These are phyloP conservation scores for Polychaeton citri DNA, from an alignment of 2,329 filamentous ascomycete genomes.

Conservation along the genomic window DNA sequence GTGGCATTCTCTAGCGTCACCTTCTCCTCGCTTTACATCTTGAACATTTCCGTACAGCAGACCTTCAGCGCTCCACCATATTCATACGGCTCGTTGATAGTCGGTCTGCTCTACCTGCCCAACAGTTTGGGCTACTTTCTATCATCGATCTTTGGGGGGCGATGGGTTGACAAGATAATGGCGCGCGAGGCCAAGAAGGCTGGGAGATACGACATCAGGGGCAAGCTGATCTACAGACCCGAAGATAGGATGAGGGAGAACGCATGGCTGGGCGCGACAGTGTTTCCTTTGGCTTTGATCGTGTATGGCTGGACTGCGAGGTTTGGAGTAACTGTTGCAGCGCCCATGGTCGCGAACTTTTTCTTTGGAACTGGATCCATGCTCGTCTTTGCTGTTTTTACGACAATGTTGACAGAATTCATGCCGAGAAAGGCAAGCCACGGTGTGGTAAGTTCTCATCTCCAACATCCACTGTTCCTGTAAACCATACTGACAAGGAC, in stretches of 20 bases:
- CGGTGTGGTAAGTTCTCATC: conserved; percentile 43
- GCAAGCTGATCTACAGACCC: conserved; percentile 53
- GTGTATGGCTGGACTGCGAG: conserved; percentile 66
- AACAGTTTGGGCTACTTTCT: conserved; percentile 59
- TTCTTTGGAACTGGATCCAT: conserved; percentile 63
- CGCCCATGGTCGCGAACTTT: conserved; percentile 22
- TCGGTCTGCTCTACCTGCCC: conserved; percentile 68
- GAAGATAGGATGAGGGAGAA: conserved; percentile 78
- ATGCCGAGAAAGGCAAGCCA: conserved; percentile 57
- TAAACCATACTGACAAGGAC: too few species aligned
- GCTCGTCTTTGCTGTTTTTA: conserved; percentile 61
- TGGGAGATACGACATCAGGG: conserved; percentile 52
- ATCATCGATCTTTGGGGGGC: conserved; percentile 55
- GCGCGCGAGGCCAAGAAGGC: conserved; percentile 56
- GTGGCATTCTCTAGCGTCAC: conserved; percentile 64
- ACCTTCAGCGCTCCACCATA: conserved; percentile 57
- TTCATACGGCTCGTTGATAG: conserved; percentile 50
- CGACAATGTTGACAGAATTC: conserved; percentile 78
- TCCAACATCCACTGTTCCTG: too few species aligned
- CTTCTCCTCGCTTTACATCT: conserved; percentile 61
- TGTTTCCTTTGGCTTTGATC: conserved; percentile 58
- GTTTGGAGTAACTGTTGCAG: conserved; percentile 35
- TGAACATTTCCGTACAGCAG: conserved; percentile 64
- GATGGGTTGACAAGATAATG: conserved; percentile 76
- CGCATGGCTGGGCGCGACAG: conserved; percentile 57